A percentile compares a stretch with the other conserved stretches of the same genome.
Evolutionary conservation across 2,329 filamentous ascomycete genomes (phyloP).

Genomic region (Fusarium sp.): DNA sequence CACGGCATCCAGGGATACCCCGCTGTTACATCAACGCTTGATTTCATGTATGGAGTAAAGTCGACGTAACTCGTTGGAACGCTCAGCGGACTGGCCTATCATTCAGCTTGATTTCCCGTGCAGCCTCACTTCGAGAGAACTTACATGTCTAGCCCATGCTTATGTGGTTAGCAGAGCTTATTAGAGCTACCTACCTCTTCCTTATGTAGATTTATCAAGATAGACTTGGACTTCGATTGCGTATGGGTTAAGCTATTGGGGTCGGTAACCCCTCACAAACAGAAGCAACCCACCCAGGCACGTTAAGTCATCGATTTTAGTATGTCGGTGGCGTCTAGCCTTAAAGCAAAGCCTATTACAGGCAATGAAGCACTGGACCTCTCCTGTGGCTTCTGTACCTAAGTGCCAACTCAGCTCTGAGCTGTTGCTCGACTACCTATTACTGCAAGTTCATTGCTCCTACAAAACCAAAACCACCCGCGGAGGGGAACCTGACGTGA

Average conservation of each 20-base stretch:
- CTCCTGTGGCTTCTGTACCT: slow-evolving; percentile 11
- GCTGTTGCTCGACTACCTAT: background rate
- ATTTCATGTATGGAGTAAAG: background rate
- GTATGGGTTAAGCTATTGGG: slow-evolving; percentile 3
- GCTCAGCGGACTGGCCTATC: background rate
- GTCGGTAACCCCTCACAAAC: background rate
- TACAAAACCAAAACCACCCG: slow-evolving; percentile 3
- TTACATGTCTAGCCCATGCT: background rate
- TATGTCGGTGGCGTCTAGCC: slow-evolving; percentile 14
- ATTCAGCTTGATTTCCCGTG: background rate
- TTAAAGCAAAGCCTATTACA: slow-evolving; percentile 1
- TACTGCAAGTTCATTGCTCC: background rate
- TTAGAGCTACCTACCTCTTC: background rate
- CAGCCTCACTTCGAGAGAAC: slow-evolving; percentile 15
- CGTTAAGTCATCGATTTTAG: slow-evolving; percentile 30
- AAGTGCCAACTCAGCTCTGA: slow-evolving; percentile 14
- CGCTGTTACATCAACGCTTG: slow-evolving; percentile 14
- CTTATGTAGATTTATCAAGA: background rate
- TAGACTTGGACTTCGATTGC: background rate
- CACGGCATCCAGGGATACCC: slow-evolving; percentile 8
- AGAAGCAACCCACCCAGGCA: background rate
- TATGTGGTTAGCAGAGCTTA: background rate
- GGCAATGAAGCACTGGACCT: slow-evolving; percentile 8
- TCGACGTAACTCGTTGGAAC: background rate
- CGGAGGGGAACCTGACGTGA: slow-evolving; percentile 20